These are phyloP conservation scores for Skeletonema marinoi DNA, from an alignment of 108 stramenopile species.

Conservation along the genomic window DNA sequence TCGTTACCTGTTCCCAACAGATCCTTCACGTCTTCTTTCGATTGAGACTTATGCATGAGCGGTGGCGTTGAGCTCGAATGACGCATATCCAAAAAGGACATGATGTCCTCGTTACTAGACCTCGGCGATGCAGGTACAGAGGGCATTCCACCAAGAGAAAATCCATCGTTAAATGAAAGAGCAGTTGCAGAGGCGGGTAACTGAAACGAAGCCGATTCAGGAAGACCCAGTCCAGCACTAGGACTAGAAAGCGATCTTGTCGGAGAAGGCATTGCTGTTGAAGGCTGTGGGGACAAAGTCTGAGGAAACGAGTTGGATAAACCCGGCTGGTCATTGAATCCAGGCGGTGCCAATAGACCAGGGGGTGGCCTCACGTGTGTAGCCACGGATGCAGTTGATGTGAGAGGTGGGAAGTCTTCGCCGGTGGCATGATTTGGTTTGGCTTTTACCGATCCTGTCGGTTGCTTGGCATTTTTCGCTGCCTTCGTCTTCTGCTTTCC, in stretches of 20 bases:
- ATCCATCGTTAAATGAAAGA: neutral
- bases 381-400: conserved; percentile 11
- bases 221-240: neutral
- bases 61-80: neutral
- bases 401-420: conserved; percentile 25
- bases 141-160: neutral
- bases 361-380: conserved; percentile 31
- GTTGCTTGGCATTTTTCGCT: neutral
- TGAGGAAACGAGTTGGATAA: conserved; percentile 19
- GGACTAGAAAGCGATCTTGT: conserved; percentile 4
- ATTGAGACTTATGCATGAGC: neutral
- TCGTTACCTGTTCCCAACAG: conserved; percentile 28
- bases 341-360: conserved; percentile 45
- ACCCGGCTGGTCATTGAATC: conserved; percentile 24
- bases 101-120: neutral
- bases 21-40: conserved; percentile 22
- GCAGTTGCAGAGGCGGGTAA: neutral
- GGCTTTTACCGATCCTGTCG: conserved; percentile 1
- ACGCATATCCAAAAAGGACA: conserved; percentile 3
- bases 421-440: neutral
- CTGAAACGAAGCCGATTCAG: conserved; percentile 4
- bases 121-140: neutral
- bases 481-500: conserved; percentile 1
- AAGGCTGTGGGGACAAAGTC: conserved; percentile 18
- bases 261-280: conserved; percentile 16